Evolutionary conservation across 495 filamentous ascomycete species (phyloP).

Genomic region (Arthonia radiata): DNA sequence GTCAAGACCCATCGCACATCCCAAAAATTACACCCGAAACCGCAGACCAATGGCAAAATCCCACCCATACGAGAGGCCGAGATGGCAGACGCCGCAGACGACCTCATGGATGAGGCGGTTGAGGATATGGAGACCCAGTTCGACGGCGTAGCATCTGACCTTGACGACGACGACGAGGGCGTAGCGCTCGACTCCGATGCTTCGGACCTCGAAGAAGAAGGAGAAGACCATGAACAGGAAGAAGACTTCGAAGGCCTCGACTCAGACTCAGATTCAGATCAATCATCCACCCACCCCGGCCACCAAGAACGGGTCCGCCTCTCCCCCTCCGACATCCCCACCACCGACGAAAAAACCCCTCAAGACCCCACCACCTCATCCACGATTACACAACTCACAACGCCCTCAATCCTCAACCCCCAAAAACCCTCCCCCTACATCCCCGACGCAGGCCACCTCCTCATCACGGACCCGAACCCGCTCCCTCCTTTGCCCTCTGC

Average conservation of each 20-base stretch:
- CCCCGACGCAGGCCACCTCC: constrained; percentile 74
- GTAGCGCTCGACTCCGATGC: background rate
- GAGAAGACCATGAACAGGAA: background rate
- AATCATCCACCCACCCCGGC: background rate
- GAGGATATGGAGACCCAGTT: background rate
- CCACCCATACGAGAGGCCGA: background rate
- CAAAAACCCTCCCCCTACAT: constrained; percentile 68
- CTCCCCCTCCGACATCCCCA: background rate
- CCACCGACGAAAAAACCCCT: background rate
- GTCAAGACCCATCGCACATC: no score
- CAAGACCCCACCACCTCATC: background rate
- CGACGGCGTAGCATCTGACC: background rate
- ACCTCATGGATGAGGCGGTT: background rate
- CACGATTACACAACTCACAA: background rate
- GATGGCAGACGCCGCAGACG: background rate
- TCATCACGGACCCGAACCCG: constrained; percentile 62
- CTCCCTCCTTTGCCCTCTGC: constrained; percentile 21
- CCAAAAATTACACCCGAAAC: no score
- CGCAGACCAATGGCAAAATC: no score
- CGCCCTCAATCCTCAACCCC: constrained; percentile 31
- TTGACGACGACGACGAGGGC: background rate
- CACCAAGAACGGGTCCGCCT: background rate
- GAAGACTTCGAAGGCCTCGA: background rate
- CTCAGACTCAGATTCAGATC: background rate
- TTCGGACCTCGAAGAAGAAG: background rate